Evolutionary conservation across 2,329 filamentous ascomycete genomes (phyloP).

Genomic region (Aureobasidium sp.): DNA sequence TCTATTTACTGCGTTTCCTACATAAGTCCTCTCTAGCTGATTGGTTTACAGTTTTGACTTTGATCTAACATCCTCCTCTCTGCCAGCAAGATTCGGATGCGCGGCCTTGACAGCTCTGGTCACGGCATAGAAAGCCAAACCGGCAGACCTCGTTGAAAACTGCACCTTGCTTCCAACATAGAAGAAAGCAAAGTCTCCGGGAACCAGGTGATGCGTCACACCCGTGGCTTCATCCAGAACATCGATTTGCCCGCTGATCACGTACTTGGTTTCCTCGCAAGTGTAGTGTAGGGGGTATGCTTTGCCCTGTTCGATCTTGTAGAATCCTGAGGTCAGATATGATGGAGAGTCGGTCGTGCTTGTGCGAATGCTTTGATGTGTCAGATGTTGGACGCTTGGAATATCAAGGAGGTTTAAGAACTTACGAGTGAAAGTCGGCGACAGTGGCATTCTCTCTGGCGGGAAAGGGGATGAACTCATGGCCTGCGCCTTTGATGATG

Average conservation of each 20-base stretch:
- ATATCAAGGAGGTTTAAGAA: too few species aligned
- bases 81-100: slow-evolving; percentile 15
- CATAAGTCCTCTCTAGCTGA: too few species aligned
- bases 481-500: slow-evolving; percentile 18
- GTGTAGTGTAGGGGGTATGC: slow-evolving; percentile 13
- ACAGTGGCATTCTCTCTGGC: slow-evolving; percentile 16
- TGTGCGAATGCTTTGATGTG: slow-evolving; percentile 14
- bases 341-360: slow-evolving; percentile 14
- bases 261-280: slow-evolving; percentile 19
- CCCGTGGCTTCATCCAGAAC: slow-evolving; percentile 19
- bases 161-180: slow-evolving; percentile 17
- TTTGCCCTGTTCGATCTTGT: slow-evolving; percentile 18
- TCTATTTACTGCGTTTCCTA: too few species aligned
- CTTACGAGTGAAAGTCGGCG: slow-evolving; percentile 18
- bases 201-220: slow-evolving; percentile 17
- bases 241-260: slow-evolving; percentile 18
- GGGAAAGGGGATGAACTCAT: slow-evolving; percentile 17
- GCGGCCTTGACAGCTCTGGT: slow-evolving; percentile 16
- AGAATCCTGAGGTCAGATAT: slow-evolving; percentile 18
- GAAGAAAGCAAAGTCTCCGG: slow-evolving; percentile 19
- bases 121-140: slow-evolving; percentile 18
- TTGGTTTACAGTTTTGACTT: slow-evolving; percentile 1
- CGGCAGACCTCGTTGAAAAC: slow-evolving; percentile 17
- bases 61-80: slow-evolving; percentile 15
- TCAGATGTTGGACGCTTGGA: neutral